A percentile compares a stretch with the other conserved stretches of the same genome.
Evolutionary conservation across 495 filamentous ascomycete species (phyloP).

Genomic region (Neurospora sublineolata): DNA sequence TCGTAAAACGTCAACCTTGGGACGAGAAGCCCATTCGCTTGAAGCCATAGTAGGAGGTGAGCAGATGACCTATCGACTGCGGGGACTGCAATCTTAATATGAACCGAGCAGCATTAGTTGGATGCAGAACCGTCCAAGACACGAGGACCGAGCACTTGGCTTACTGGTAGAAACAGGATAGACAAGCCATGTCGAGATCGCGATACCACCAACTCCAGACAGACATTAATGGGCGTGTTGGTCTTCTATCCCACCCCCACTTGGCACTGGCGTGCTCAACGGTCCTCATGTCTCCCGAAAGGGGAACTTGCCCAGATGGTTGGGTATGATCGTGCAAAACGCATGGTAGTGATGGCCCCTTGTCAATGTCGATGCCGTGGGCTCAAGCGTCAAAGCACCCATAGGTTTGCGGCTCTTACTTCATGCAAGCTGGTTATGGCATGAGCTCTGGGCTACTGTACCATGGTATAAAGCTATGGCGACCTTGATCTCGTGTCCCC

Average conservation of each 20-base stretch:
- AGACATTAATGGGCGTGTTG: not conserved
- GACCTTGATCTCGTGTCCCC: not conserved
- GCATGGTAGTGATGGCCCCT: not conserved
- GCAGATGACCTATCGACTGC: not conserved
- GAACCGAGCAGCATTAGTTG: not conserved
- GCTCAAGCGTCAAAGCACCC: not conserved
- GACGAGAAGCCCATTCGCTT: not conserved
- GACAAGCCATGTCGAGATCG: not conserved
- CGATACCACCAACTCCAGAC: not conserved
- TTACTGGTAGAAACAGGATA: not conserved
- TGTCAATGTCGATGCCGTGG: not conserved
- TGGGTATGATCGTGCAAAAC: not conserved
- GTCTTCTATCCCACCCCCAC: not conserved
- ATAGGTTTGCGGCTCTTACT: not conserved
- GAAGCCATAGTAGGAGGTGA: not conserved
- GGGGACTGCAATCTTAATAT: not conserved
- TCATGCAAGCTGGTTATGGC: not conserved
- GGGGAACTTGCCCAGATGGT: not conserved
- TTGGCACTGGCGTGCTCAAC: not conserved
- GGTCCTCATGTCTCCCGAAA: not conserved
- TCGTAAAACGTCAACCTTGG: not conserved
- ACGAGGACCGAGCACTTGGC: not conserved
- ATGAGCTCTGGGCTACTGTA: not conserved
- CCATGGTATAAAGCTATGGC: not conserved
- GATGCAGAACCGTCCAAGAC: not conserved